Conservation (phyloP, 2,329 filamentous ascomycete genomes). For the Aureobasidium namibiae region DNA sequence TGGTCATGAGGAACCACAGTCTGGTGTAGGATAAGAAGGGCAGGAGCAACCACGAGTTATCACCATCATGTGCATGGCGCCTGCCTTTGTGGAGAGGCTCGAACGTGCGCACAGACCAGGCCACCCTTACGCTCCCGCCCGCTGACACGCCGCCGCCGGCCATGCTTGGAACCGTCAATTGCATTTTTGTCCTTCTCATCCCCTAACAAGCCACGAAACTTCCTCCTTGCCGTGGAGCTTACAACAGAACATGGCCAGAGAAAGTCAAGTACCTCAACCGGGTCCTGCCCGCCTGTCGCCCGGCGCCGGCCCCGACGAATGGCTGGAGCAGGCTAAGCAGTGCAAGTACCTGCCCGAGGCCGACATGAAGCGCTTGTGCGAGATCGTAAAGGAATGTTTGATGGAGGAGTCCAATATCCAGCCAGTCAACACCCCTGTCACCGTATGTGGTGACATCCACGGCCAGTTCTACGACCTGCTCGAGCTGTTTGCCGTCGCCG, state of each 20-base stretch:
- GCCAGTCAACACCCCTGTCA: conserved; percentile 92
- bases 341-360: conserved; percentile 94
- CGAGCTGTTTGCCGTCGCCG: conserved; percentile 92
- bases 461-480: conserved; percentile 97
- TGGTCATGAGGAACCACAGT: neutral
- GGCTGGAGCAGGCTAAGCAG: conserved; percentile 92
- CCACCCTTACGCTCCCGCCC: neutral
- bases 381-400: conserved; percentile 96
- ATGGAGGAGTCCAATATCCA: conserved; percentile 99
- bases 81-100: neutral
- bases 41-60: neutral
- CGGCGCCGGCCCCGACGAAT: conserved; percentile 85
- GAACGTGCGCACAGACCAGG: neutral
- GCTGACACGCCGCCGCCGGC: neutral
- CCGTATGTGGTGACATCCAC: conserved; percentile 95
- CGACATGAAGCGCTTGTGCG: conserved; percentile 97
- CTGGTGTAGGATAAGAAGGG: neutral
- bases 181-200: neutral
- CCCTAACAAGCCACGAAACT: neutral
- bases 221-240: neutral
- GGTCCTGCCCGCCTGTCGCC: conserved; percentile 78
- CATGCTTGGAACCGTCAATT: neutral
- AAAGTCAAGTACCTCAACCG: conserved; percentile 67
- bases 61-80: neutral
- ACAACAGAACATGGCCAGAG: conserved; percentile 36